Percentiles rank a stretch among this genome's conserved stretches.
Conservation (phyloP, 2,329 filamentous ascomycete species). For the Nemania bipapillata region DNA sequence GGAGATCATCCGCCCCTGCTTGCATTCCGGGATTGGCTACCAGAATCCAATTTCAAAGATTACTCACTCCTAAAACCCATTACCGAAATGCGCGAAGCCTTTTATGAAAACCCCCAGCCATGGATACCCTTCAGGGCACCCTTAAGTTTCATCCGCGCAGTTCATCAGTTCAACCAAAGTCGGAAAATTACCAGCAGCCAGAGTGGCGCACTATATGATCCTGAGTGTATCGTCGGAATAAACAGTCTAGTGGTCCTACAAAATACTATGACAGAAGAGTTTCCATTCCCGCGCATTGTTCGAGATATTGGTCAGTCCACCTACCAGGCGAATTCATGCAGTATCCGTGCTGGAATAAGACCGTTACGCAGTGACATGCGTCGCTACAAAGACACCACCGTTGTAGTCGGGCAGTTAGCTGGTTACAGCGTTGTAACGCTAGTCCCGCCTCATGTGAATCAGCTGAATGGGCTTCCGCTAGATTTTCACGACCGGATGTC, state of each 20-base stretch:
- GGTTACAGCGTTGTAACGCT: conserved; percentile 35
- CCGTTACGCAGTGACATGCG: conserved; percentile 31
- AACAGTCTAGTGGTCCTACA: conserved; percentile 27
- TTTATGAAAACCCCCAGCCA: background rate
- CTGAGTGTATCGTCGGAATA: conserved; percentile 20
- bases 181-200: background rate
- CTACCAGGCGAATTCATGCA: conserved; percentile 32
- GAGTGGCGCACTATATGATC: background rate
- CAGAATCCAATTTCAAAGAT: conserved; percentile 13
- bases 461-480: conserved; percentile 20
- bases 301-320: conserved; percentile 26
- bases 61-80: conserved; percentile 12
- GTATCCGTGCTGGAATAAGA: conserved; percentile 34
- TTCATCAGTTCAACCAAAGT: conserved; percentile 33
- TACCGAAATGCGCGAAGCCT: conserved; percentile 3
- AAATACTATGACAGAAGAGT: conserved; percentile 30
- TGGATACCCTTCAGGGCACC: conserved; percentile 31
- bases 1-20: conserved; percentile 23
- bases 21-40: conserved; percentile 27
- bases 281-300: conserved; percentile 35
- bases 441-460: conserved; percentile 19
- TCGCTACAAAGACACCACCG: conserved; percentile 16
- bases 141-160: conserved; percentile 33
- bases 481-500: conserved; percentile 18
- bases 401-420: conserved; percentile 36